Percentiles rank a stretch among this genome's conserved stretches.
phyloP scores from a whole-genome alignment of 441 rosid species.

The Pelargonium citronellum region DNA sequence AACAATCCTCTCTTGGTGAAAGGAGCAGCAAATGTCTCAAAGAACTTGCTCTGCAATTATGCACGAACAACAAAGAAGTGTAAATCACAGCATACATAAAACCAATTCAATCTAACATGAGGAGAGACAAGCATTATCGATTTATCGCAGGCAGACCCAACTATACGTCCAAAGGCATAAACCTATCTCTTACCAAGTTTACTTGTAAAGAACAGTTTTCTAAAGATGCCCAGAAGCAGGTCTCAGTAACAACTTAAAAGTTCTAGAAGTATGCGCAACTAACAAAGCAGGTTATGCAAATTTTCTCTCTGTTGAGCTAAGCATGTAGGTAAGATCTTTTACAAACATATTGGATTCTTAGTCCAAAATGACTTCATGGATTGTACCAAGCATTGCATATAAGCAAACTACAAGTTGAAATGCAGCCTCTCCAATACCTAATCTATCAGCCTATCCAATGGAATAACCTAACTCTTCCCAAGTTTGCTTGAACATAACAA shows the following conservation, averaged over 20 bases:
- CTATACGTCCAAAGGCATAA: neutral
- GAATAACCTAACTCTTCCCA: too few species aligned
- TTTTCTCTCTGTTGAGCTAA: neutral
- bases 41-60: slow-evolving; percentile 84
- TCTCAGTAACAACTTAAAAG: neutral
- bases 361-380: neutral
- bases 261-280: too few species aligned
- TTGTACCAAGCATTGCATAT: neutral
- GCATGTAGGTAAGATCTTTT: too few species aligned
- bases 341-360: too few species aligned
- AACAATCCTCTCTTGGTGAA: slow-evolving; percentile 90
- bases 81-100: slow-evolving; percentile 3
- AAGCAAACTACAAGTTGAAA: neutral
- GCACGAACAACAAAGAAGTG: neutral
- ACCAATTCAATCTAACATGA: too few species aligned
- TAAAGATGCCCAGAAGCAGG: neutral
- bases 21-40: slow-evolving; percentile 89
- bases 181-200: neutral
- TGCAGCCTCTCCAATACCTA: neutral
- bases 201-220: neutral
- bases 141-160: too few species aligned
- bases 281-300: neutral
- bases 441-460: too few species aligned
- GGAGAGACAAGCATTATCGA: too few species aligned
- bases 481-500: too few species aligned